Evolutionary conservation across 2,329 filamentous ascomycete genomes (phyloP), one percentile per base, ranked within the genome.

Genomic region (Aspergillus nomiae): DNA sequence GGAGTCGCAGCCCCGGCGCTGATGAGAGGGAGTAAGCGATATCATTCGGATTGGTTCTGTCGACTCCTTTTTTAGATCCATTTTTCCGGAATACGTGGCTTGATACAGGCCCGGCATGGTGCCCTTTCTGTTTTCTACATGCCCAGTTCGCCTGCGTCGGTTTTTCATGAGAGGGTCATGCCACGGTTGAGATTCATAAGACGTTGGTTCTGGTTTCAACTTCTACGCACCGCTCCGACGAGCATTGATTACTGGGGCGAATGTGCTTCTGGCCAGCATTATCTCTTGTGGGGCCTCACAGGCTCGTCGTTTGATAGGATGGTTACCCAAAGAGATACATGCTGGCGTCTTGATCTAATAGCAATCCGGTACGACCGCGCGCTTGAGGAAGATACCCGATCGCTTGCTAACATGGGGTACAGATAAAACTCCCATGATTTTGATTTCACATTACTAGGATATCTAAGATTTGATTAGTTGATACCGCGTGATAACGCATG

Each of bases 1-100:
- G 79, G 66, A 81, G 79, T 63, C 78, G 81, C 71, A 83, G 81
- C 63, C 80, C 80, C 4, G 78, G 76, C 24, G 74, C 71, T 63
- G 72, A 77, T 60, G 73, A 76, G 56, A 72, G 76, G 58, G 74
- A 78, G 53, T 76, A 73, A 68, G 54, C 55, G 16, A 55, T 53
- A 61, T 24, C 38, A 50, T 48, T 60, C 50, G 21, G 59, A 54
- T 48, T n/a, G 32, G 59, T 58, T 60, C 28, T 32, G 32, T 34
- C 21, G 24, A 21, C 26, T 1, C 61, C 61, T 46, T 24, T 48
- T 16, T 43, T 21, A n/a, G 5, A 28, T 7, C 45, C 12, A 12
- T 14, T 48, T 14, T 48, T 48, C 24, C 43, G 21, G 12, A 30
- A 57, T 66, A 58, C 51, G 50, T 60, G 63, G 43, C 59, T 53